Percentiles rank a stretch among this genome's conserved stretches.
Conservation (phyloP, 805 yeast genomes). For the Diddensiella santjacobensis region DNA sequence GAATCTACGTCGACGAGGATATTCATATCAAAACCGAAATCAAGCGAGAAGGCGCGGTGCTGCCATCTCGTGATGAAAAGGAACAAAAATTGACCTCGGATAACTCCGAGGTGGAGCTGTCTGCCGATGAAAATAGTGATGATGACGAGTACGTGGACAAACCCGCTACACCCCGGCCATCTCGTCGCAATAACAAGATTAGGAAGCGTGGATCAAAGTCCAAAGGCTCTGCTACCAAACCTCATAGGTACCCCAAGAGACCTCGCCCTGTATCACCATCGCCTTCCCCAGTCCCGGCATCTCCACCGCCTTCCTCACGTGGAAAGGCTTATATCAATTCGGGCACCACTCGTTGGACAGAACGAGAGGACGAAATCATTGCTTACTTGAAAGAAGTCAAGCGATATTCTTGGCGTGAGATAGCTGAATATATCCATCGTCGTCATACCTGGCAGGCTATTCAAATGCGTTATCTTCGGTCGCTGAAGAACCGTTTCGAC, state of each 20-base stretch:
- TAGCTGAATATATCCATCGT: constrained; percentile 26
- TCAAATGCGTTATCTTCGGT: constrained; percentile 45
- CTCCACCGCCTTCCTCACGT: neutral
- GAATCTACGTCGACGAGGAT: neutral
- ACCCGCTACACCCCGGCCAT: no score
- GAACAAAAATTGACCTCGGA: neutral
- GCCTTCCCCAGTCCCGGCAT: neutral
- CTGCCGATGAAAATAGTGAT: neutral
- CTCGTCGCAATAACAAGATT: no score
- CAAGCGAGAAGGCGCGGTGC: neutral
- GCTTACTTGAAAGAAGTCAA: constrained; percentile 33
- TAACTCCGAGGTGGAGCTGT: neutral
- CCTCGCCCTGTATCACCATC: neutral
- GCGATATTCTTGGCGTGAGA: constrained; percentile 39
- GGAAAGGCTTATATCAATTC: neutral
- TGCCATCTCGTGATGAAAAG: neutral
- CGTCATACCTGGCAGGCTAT: constrained; percentile 45
- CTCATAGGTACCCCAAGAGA: no score
- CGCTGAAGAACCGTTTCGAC: constrained; percentile 37
- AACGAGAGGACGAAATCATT: constrained; percentile 18
- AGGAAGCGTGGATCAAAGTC: neutral
- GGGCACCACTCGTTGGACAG: constrained; percentile 15
- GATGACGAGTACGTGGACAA: neutral
- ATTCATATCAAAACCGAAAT: neutral
- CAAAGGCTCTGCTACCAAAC: no score